Conservation (phyloP, 306 rosid genomes). For the Cercis canadensis region DNA sequence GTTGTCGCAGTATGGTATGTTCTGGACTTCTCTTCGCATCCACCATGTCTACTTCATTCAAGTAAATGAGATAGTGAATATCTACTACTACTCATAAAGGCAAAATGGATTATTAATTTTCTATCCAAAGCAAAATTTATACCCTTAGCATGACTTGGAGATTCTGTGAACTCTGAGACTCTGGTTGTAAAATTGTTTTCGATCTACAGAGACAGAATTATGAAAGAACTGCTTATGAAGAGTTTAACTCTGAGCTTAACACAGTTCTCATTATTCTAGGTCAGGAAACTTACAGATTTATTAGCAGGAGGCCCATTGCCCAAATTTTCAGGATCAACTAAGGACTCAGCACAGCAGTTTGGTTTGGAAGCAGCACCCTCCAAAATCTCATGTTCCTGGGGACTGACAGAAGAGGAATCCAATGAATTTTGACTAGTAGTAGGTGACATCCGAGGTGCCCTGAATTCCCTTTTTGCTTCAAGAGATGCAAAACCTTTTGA, state of each 20-base stretch:
- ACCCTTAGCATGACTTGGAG: constrained; percentile 58
- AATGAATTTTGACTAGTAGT: constrained; percentile 48
- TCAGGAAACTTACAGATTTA: constrained; percentile 48
- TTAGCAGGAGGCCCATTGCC: constrained; percentile 39
- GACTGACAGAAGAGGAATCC: constrained; percentile 50
- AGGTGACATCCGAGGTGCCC: constrained; percentile 80
- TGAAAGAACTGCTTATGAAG: constrained; percentile 11
- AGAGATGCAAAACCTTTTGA: constrained; percentile 89
- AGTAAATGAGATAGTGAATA: constrained; percentile 44
- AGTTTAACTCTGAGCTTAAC: constrained; percentile 12
- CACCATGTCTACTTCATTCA: constrained; percentile 43
- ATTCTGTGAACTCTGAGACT: constrained; percentile 40
- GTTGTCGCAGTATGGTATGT: constrained; percentile 58
- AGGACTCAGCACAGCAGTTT: constrained; percentile 42
- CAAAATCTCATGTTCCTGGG: constrained; percentile 39
- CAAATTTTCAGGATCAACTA: constrained; percentile 36
- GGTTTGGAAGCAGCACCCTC: constrained; percentile 46
- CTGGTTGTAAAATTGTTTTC: constrained; percentile 45
- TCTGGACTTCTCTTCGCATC: constrained; percentile 46
- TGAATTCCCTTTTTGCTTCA: constrained; percentile 88
- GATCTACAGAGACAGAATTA: constrained; percentile 48
- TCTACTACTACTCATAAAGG: constrained; percentile 29
- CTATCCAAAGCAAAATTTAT: constrained; percentile 26
- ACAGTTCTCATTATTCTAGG: constrained; percentile 23
- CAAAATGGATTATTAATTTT: constrained; percentile 27